Evolutionary conservation across 257 asterid genomes (phyloP).

Genomic region (Handroanthus guayacan): DNA sequence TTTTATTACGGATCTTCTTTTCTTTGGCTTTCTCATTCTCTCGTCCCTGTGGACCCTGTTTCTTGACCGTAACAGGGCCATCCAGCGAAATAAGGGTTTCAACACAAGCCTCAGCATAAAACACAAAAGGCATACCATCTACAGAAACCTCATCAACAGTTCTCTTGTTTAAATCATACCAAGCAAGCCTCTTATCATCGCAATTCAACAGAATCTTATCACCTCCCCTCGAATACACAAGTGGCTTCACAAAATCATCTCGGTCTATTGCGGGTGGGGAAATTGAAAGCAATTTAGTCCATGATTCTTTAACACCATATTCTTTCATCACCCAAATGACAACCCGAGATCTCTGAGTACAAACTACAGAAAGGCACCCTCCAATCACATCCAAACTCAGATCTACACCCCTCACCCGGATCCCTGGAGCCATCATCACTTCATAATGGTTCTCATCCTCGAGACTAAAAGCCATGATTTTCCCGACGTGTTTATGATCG

Average conservation of each 20-base stretch:
- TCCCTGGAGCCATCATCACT: slow-evolving; percentile 50
- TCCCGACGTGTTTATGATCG: neutral
- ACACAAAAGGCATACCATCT: slow-evolving; percentile 52
- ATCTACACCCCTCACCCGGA: slow-evolving; percentile 21
- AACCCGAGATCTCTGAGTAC: slow-evolving; percentile 34
- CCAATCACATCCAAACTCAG: slow-evolving; percentile 53
- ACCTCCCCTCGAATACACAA: slow-evolving; percentile 52
- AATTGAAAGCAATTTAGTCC: slow-evolving; percentile 61
- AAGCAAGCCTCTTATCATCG: slow-evolving; percentile 51
- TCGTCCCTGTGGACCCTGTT: slow-evolving; percentile 24
- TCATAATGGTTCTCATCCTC: slow-evolving; percentile 50
- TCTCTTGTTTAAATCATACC: slow-evolving; percentile 48
- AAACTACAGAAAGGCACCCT: slow-evolving; percentile 51
- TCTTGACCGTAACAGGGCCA: slow-evolving; percentile 37
- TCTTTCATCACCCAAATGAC: slow-evolving; percentile 78
- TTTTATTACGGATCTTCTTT: slow-evolving; percentile 38
- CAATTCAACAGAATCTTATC: slow-evolving; percentile 49
- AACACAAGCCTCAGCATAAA: slow-evolving; percentile 55
- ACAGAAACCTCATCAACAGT: slow-evolving; percentile 43
- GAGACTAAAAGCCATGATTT: slow-evolving; percentile 60
- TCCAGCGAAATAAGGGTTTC: slow-evolving; percentile 55
- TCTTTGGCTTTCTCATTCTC: slow-evolving; percentile 34
- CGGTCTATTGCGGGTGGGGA: slow-evolving; percentile 44
- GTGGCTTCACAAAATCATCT: slow-evolving; percentile 41
- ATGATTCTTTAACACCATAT: slow-evolving; percentile 61